Evolutionary conservation across 768 basidiomycete species (phyloP), one percentile per base, ranked within the genome.

Genomic region (Tulasnella sp.): DNA sequence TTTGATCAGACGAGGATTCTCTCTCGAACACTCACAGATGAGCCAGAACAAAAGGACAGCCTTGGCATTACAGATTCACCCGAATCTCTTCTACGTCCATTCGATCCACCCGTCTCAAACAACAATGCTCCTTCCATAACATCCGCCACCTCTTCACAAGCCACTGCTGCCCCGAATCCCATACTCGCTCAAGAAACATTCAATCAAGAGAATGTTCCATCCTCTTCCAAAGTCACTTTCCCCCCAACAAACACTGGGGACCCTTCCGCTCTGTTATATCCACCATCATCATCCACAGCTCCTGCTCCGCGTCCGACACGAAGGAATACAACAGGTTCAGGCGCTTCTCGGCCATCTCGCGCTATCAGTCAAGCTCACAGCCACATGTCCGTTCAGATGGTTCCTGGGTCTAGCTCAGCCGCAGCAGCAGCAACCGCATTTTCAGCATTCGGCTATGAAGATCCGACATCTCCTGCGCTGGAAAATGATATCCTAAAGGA

Each of bases 401-500:
- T 4, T 9, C 29, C 25, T n/a, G 49, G 49, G 20, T n/a, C n/a
- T n/a, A n/a, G n/a, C n/a, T n/a, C n/a, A n/a, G n/a, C n/a, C n/a
- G n/a, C n/a, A n/a, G 37, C n/a, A 6, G 31, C 49, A 20, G 25
- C 37, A 16, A 29, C 41, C 13, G 49, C 27, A 15, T 51, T 43
- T 29, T 42, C 49, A 1, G 37, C 49, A 25, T 42, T 42, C 27
- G 45, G 45, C 32, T n/a, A n/a, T n/a, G 40, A 43, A 8, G 40
- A 43, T 32, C 40, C 35, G 15, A 37, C 35, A 22, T 37, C 32
- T 12, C 35, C 28, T 5, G 37, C 41, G 25, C 71, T 89, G 0
- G 81, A 81, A 37, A 72, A 76, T 27, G 87, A 90, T 60, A 95
- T 95, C 37, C 76, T 90, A 59, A 70, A 79, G n/a, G 84, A 91